These are phyloP conservation scores for Acanthamoeba castellanii DNA, from an alignment of 208 protist species.

Conservation along the genomic window DNA sequence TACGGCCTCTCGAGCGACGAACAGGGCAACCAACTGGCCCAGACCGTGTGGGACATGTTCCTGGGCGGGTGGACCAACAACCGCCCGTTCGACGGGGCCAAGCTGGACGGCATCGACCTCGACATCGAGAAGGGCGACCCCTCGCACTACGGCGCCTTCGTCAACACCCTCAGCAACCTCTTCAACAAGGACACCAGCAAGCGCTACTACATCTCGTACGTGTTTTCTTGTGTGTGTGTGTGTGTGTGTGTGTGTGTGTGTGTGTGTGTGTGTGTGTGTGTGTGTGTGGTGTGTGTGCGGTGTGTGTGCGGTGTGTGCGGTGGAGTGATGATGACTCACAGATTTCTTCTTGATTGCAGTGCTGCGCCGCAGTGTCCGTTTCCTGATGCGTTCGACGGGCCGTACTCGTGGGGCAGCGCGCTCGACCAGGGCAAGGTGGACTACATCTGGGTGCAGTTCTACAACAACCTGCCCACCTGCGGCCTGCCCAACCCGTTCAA, in stretches of 20 bases:
- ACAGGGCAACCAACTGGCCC: constrained; percentile 33
- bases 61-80: constrained; percentile 71
- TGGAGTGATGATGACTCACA: neutral
- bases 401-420: constrained; percentile 4
- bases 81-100: constrained; percentile 73
- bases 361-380: constrained; percentile 81
- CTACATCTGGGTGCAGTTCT: constrained; percentile 81
- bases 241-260: too few species aligned
- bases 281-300: too few species aligned
- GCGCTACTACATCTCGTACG: constrained; percentile 48
- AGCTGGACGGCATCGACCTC: constrained; percentile 79
- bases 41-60: constrained; percentile 79
- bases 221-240: neutral
- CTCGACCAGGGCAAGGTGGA: constrained; percentile 75
- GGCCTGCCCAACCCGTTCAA: constrained; percentile 60
- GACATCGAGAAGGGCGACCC: constrained; percentile 77
- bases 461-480: constrained; percentile 77
- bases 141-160: constrained; percentile 72
- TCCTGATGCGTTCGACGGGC: constrained; percentile 74
- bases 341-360: neutral
- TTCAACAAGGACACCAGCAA: constrained; percentile 11
- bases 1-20: constrained; percentile 68
- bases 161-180: constrained; percentile 36
- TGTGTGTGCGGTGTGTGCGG: neutral
- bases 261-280: too few species aligned